Evolutionary conservation across 129 eudicot genomes (phyloP), one percentile per base, ranked within the genome.

Genomic region (Flaveria robusta): DNA sequence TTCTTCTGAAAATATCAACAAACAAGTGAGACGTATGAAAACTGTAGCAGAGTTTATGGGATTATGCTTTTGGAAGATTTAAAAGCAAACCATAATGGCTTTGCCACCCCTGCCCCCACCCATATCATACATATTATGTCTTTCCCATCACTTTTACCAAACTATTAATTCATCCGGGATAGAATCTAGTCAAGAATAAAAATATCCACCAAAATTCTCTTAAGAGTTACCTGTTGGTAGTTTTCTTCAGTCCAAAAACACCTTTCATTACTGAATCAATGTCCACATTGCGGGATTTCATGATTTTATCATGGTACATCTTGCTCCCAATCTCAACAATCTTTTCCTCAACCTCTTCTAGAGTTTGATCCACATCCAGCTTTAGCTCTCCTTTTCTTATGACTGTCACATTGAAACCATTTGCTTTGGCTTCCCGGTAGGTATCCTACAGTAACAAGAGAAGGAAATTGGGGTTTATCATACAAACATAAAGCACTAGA

Each of bases 231-330:
- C 90, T 88, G 71, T 77, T 83, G 73, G 77, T 62, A 9, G 91
- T 86, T 74, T 82, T 83, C 47, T 49, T 68, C 50, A 77, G 9
- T 60, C 91, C 93, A 78, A 94, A 89, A 20, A 91, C 91, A 31
- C 97, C 96, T 79, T 91, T 88, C 85, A 89, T 94, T 41, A 94
- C 51, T 10, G 86, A 78, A 46, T 71, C 84, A 43, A 87, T 83
- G 74, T 91, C 85, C 69, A 86, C 88, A 54, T 88, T 81, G 9
- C 81, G 98, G 16, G 85, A 90, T 77, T 73, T 79, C 77, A 82
- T 94, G 74, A 94, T 87, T 74, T 84, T 83, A 74, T 94, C 98
- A 71, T 94, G 97, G 86, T 94, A 94, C 76, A 91, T 89, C 79
- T 94, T 89, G 77, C 92, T 94, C 27, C 98, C 98, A 5, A 91